A percentile compares a stretch with the other conserved stretches of the same genome.
These are phyloP conservation scores for Perkinsela sp. DNA, from an alignment of 208 protist species.

Conservation along the genomic window DNA sequence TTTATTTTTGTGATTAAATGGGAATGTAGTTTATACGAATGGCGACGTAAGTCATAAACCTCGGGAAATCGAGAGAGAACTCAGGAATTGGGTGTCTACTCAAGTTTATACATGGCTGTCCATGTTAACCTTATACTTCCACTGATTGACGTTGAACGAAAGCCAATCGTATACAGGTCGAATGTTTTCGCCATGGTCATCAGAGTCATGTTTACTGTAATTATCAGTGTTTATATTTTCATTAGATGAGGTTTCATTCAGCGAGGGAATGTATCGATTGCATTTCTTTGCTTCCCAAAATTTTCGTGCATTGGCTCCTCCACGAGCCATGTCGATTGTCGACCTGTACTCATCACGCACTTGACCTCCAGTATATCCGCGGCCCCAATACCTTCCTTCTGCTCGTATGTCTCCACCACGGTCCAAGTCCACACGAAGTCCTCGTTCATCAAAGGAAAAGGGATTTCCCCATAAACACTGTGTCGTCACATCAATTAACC, in stretches of 20 bases:
- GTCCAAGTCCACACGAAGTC: neutral
- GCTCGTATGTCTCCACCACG: constrained; percentile 1
- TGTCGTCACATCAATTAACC: neutral
- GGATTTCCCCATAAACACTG: neutral
- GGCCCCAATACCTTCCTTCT: constrained; percentile 7
- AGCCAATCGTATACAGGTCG: neutral
- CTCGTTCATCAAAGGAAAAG: neutral
- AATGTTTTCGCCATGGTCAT: neutral
- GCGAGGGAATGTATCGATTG: neutral
- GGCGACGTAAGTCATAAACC: too few species aligned
- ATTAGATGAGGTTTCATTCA: neutral
- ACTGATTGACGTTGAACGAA: neutral
- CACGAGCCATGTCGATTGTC: constrained; percentile 15
- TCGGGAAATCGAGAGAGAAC: too few species aligned
- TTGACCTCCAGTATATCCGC: constrained; percentile 5
- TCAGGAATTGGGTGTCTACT: too few species aligned
- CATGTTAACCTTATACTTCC: neutral
- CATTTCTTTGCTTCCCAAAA: neutral
- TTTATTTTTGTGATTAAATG: too few species aligned
- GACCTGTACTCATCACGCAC: constrained; percentile 20
- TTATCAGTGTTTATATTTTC: neutral
- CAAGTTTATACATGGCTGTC: too few species aligned
- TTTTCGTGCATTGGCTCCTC: constrained; percentile 5
- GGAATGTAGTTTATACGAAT: too few species aligned
- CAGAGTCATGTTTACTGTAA: neutral